Conservation (phyloP, 2,329 filamentous ascomycete genomes). For the Ascochyta lentis region DNA sequence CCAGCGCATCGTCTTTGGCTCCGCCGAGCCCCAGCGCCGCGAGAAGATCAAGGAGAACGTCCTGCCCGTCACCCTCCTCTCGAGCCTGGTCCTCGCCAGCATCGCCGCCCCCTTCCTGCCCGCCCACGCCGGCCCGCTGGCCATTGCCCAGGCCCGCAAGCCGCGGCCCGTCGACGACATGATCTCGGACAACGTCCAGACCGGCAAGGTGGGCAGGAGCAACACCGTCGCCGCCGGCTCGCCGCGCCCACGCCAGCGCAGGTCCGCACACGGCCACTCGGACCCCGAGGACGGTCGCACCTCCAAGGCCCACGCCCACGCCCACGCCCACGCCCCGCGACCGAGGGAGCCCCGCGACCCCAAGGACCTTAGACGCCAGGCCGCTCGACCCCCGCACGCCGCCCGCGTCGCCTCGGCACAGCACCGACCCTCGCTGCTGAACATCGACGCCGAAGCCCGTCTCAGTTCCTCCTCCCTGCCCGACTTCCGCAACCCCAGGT, state of each 20-base stretch:
- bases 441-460: conserved; percentile 65
- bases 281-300: conserved; percentile 45
- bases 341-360: conserved; percentile 32
- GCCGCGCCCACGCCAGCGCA: conserved; percentile 53
- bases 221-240: conserved; percentile 67
- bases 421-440: conserved; percentile 58
- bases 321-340: conserved; percentile 36
- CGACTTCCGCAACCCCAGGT: conserved; percentile 62
- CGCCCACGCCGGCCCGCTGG: conserved; percentile 79
- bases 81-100: conserved; percentile 79
- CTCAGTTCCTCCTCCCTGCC: conserved; percentile 74
- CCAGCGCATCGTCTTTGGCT: conserved; percentile 84
- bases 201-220: conserved; percentile 68
- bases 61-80: conserved; percentile 78
- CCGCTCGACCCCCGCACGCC: conserved; percentile 29
- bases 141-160: conserved; percentile 81
- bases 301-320: conserved; percentile 38
- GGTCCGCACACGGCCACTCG: conserved; percentile 43
- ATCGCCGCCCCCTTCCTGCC: conserved; percentile 77
- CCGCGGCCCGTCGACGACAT: conserved; percentile 69
- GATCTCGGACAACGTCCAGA: conserved; percentile 64
- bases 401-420: conserved; percentile 36
- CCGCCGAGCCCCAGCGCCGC: conserved; percentile 70
- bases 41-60: conserved; percentile 84
- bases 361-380: conserved; percentile 41